Conservation (phyloP, 176 grass and related monocot genomes). For the Oryza glaberrima region DNA sequence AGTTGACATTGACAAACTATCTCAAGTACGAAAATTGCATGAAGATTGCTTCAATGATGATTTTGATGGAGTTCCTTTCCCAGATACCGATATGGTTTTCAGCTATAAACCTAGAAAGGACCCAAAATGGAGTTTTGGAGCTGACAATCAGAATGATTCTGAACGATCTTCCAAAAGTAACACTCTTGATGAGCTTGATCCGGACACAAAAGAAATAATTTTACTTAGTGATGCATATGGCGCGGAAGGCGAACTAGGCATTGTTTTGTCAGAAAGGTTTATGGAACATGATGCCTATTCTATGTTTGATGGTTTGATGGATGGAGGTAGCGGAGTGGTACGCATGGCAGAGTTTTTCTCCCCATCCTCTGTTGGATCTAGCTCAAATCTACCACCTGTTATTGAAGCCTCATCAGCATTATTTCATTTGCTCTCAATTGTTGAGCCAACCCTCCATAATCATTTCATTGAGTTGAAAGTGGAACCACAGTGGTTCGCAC, state of each 20-base stretch:
- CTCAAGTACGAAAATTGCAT: conserved; percentile 72
- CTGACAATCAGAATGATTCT: conserved; percentile 49
- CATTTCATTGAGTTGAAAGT: conserved; percentile 93
- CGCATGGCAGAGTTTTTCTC: conserved; percentile 89
- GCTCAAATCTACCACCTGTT: conserved; percentile 62
- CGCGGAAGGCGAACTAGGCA: conserved; percentile 89
- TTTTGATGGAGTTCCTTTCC: conserved; percentile 70
- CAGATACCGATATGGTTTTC: conserved; percentile 67
- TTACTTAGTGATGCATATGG: conserved; percentile 94
- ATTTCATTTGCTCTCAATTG: conserved; percentile 79
- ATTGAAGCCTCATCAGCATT: conserved; percentile 97
- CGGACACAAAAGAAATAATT: conserved; percentile 74
- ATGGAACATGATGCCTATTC: conserved; percentile 99
- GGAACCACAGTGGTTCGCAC: conserved; percentile 94
- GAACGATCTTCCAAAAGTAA: conserved; percentile 51
- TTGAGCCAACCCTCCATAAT: conserved; percentile 85
- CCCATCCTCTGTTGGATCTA: conserved; percentile 54
- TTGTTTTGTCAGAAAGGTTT: conserved; percentile 92
- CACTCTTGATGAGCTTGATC: conserved; percentile 71
- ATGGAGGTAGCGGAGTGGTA: conserved; percentile 65
- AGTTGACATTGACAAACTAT: conserved; percentile 75
- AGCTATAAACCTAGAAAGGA: conserved; percentile 69
- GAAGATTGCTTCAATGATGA: conserved; percentile 82
- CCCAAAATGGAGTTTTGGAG: conserved; percentile 45
- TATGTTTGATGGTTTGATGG: conserved; percentile 92